A percentile compares a stretch with the other conserved stretches of the same genome.
These are phyloP conservation scores for Zygnema cylindricum DNA, from an alignment of 139 green algal genomes.

Conservation along the genomic window DNA sequence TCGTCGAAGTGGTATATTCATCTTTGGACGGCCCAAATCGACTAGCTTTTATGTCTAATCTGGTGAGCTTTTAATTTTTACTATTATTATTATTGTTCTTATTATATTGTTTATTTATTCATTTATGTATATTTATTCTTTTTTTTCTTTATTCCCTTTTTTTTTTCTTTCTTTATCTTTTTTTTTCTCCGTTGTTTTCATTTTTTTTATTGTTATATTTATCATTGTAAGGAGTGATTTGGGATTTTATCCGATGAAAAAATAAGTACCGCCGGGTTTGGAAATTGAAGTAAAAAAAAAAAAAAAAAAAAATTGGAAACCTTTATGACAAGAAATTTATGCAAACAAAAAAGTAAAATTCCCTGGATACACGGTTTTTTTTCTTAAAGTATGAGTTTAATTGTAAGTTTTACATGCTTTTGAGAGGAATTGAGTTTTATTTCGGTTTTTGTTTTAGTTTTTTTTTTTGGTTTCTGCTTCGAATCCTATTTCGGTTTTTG, in stretches of 20 bases:
- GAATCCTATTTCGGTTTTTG: too few species aligned
- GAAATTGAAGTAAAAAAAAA: background rate
- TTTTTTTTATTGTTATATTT: background rate
- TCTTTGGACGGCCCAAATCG: constrained; percentile 44
- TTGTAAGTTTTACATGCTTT: too few species aligned
- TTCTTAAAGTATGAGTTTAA: too few species aligned
- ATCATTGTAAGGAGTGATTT: background rate
- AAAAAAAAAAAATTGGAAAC: too few species aligned
- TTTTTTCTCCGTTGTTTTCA: background rate
- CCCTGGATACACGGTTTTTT: too few species aligned
- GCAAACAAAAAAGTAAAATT: too few species aligned
- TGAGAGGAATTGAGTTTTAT: too few species aligned
- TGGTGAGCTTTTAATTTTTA: constrained; percentile 26
- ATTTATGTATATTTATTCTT: background rate
- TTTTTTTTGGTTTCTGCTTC: too few species aligned
- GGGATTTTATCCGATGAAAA: background rate
- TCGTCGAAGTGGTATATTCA: constrained; percentile 31
- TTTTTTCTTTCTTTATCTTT: background rate
- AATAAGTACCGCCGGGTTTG: background rate
- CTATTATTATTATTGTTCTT: constrained; percentile 9
- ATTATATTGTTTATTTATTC: background rate
- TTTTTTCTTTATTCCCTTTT: background rate
- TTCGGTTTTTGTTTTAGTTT: too few species aligned
- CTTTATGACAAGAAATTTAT: too few species aligned
- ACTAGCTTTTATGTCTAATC: constrained; percentile 33